phyloP scores from a whole-genome alignment of 352 stramenopile species.

The Hyaloperonospora brassicae region DNA sequence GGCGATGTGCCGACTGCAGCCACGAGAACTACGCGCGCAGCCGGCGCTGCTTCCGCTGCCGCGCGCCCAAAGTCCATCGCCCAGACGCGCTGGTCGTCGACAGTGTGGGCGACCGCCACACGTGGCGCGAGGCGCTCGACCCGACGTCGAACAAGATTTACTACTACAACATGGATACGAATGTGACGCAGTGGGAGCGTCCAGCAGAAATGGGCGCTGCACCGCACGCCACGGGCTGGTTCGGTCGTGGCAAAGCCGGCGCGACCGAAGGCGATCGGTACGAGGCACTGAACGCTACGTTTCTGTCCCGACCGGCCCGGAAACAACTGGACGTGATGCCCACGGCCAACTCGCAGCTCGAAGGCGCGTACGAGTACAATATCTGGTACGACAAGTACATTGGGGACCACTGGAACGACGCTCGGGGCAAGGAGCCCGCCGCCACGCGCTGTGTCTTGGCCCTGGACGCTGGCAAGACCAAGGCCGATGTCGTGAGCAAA shows the following conservation, averaged over 20 bases:
- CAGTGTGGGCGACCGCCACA: constrained; percentile 40
- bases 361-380: constrained; percentile 92
- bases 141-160: constrained; percentile 87
- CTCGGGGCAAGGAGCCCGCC: constrained; percentile 77
- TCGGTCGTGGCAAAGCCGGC: constrained; percentile 84
- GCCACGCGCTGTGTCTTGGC: constrained; percentile 81
- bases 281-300: constrained; percentile 80
- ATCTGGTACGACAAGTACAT: constrained; percentile 94
- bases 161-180: constrained; percentile 89
- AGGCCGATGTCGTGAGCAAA: constrained; percentile 82
- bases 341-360: constrained; percentile 74
- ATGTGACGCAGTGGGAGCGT: constrained; percentile 85
- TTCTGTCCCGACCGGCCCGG: constrained; percentile 70
- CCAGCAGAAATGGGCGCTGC: constrained; percentile 86
- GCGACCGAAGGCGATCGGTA: constrained; percentile 62
- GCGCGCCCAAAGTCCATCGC: constrained; percentile 56
- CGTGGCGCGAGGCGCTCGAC: constrained; percentile 89
- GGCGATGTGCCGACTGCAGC: constrained; percentile 74
- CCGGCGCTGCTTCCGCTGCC: constrained; percentile 74
- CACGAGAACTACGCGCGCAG: constrained; percentile 82
- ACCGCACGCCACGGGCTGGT: constrained; percentile 89
- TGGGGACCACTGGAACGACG: constrained; percentile 85
- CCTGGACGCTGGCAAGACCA: constrained; percentile 85
- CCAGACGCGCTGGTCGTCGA: constrained; percentile 52
- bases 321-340: constrained; percentile 89